These are phyloP conservation scores for Cutaneotrichosporon mucoides DNA, from an alignment of 1,284 basidiomycete species.

Conservation along the genomic window DNA sequence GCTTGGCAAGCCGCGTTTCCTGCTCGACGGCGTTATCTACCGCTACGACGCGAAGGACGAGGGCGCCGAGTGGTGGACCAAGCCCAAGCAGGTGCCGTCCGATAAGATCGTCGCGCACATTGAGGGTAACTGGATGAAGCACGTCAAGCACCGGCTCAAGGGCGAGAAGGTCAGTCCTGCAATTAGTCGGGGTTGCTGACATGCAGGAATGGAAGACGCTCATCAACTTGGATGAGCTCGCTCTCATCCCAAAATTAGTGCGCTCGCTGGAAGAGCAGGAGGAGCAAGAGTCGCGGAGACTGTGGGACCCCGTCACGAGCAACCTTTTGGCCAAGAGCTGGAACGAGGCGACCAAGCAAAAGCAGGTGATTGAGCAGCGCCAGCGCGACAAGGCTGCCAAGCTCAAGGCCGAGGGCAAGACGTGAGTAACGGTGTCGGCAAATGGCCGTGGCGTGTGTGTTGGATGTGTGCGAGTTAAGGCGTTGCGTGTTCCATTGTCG, in stretches of 20 bases:
- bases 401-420: constrained; percentile 68
- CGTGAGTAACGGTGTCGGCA: constrained; percentile 56
- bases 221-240: constrained; percentile 70
- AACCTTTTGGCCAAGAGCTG: constrained; percentile 78
- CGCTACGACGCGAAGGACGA: constrained; percentile 58
- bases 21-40: constrained; percentile 86
- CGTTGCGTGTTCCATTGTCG: too few relatives aligned
- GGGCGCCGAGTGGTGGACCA: constrained; percentile 61
- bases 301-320: constrained; percentile 84
- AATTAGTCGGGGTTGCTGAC: background rate
- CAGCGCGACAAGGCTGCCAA: constrained; percentile 82
- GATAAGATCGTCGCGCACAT: constrained; percentile 73
- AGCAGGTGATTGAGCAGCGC: constrained; percentile 79
- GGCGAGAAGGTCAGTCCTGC: constrained; percentile 53
- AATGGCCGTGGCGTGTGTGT: too few relatives aligned
- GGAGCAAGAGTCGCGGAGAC: constrained; percentile 72
- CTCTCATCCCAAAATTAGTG: constrained; percentile 76
- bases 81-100: constrained; percentile 82
- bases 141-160: constrained; percentile 73
- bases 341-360: constrained; percentile 79
- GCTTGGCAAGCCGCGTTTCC: constrained; percentile 83
- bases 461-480: too few relatives aligned
- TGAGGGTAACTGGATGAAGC: constrained; percentile 83
- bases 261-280: constrained; percentile 75
- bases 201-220: constrained; percentile 63